These are phyloP conservation scores for Allomyces arbusculus DNA, from an alignment of 192 early-diverging fungal species.

Conservation along the genomic window DNA sequence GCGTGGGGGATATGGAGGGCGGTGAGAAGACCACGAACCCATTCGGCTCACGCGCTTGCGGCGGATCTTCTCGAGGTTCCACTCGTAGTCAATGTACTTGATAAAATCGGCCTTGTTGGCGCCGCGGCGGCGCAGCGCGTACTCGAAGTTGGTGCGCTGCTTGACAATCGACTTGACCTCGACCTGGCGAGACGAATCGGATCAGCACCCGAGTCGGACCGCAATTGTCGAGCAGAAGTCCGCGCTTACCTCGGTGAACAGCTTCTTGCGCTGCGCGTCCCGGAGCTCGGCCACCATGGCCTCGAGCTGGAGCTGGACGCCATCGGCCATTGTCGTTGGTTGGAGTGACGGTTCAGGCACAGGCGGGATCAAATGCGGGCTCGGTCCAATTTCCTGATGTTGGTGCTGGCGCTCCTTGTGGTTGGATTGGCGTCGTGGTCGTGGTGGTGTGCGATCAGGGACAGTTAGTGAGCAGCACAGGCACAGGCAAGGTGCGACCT, in stretches of 20 bases:
- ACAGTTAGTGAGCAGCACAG: no score
- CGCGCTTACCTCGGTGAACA: constrained; percentile 53
- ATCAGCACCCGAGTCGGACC: background rate
- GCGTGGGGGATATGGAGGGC: background rate
- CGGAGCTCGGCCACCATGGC: constrained; percentile 79
- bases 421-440: no score
- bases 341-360: no score
- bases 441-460: no score
- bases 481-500: no score
- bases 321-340: constrained; percentile 51
- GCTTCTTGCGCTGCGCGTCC: constrained; percentile 56
- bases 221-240: background rate
- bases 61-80: constrained; percentile 67
- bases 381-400: no score
- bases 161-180: constrained; percentile 80
- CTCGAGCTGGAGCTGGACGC: constrained; percentile 77
- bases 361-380: no score
- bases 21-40: constrained; percentile 1
- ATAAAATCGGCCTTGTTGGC: constrained; percentile 56
- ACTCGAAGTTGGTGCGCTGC: constrained; percentile 73
- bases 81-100: constrained; percentile 87
- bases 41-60: constrained; percentile 52
- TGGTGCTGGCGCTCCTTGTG: no score
- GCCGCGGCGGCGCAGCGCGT: constrained; percentile 59
- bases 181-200: constrained; percentile 12